Percentiles rank a stretch among this genome's conserved stretches.
Conservation (phyloP, 2,329 filamentous ascomycete species). For the Arthrobotrys entomopaga region DNA sequence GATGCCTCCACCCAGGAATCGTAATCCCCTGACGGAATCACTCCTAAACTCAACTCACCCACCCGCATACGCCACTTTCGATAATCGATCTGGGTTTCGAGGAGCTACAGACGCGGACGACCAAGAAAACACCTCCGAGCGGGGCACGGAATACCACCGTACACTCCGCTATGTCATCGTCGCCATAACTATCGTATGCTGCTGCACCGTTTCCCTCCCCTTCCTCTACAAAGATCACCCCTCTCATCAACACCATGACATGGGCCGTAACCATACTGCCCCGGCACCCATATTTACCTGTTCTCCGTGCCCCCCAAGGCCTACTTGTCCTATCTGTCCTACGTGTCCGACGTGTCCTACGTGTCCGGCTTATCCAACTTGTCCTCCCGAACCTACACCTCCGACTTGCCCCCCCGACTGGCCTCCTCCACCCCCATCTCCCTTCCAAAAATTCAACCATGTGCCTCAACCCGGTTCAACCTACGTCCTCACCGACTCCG, state of each 20-base stretch:
- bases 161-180: not conserved
- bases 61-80: not conserved
- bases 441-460: slow-evolving; percentile 6
- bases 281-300: not conserved
- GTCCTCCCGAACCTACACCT: too few species aligned
- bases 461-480: slow-evolving; percentile 13
- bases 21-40: not conserved
- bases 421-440: slow-evolving; percentile 7
- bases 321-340: too few species aligned
- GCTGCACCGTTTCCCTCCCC: not conserved
- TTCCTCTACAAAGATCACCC: not conserved
- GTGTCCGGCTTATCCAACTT: too few species aligned
- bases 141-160: not conserved
- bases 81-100: not conserved
- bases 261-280: not conserved
- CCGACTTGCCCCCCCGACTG: too few species aligned
- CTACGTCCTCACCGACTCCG: slow-evolving; percentile 25
- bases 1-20: not conserved
- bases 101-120: not conserved
- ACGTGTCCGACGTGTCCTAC: too few species aligned
- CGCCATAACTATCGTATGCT: not conserved
- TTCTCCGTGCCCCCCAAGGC: not conserved
- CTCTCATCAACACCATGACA: not conserved
- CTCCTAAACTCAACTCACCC: not conserved
- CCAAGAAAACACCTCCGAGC: not conserved